These are phyloP conservation scores for Paraglomus brasilianum DNA, from an alignment of 192 early-diverging fungal genomes.

Conservation along the genomic window DNA sequence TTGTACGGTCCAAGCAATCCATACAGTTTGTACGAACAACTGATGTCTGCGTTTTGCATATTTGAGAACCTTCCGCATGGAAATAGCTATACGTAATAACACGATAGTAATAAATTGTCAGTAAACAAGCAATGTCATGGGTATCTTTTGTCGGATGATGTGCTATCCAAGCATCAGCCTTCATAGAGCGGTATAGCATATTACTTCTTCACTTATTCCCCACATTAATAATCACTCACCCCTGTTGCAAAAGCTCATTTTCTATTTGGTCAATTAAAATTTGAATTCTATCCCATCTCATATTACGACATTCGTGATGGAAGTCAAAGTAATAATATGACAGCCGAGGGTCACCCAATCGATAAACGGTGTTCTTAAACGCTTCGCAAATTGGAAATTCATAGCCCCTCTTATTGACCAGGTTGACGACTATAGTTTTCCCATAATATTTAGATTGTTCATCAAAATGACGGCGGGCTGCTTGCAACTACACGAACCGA, in stretches of 20 bases:
- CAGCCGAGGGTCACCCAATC: slow-evolving; percentile 55
- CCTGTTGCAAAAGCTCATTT: slow-evolving; percentile 54
- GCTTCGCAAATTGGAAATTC: slow-evolving; percentile 82
- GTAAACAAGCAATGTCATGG: slow-evolving; percentile 1
- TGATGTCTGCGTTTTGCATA: slow-evolving; percentile 62
- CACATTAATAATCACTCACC: slow-evolving; percentile 33
- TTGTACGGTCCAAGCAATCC: slow-evolving; percentile 99
- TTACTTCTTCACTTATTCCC: neutral
- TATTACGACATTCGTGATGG: slow-evolving; percentile 93
- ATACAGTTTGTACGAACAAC: slow-evolving; percentile 97
- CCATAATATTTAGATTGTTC: slow-evolving; percentile 72
- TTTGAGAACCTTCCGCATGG: slow-evolving; percentile 40
- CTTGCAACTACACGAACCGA: slow-evolving; percentile 51
- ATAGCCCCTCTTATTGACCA: slow-evolving; percentile 93
- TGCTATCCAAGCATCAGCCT: too few species aligned
- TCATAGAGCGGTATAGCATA: neutral
- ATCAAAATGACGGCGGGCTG: slow-evolving; percentile 73
- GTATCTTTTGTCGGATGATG: too few species aligned
- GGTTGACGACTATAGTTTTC: slow-evolving; percentile 84
- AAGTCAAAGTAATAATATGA: slow-evolving; percentile 96
- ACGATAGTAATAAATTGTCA: neutral
- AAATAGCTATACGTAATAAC: slow-evolving; percentile 51
- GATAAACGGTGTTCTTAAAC: slow-evolving; percentile 66
- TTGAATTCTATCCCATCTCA: slow-evolving; percentile 90
- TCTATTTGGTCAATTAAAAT: slow-evolving; percentile 79